A percentile compares a stretch with the other conserved stretches of the same genome.
Conservation (phyloP, 106 monocot genomes). For the Hemerocallis citrina region DNA sequence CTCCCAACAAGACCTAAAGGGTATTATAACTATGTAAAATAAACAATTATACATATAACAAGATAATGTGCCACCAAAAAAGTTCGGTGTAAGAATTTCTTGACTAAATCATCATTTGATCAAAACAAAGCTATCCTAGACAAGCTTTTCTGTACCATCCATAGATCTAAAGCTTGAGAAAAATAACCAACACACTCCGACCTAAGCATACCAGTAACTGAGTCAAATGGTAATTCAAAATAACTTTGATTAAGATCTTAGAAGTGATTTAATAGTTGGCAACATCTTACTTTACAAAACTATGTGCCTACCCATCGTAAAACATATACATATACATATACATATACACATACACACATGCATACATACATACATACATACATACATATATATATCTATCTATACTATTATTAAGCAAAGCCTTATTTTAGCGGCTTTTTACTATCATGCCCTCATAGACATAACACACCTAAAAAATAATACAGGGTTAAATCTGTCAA, state of each 20-base stretch:
- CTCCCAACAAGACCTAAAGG: slow-evolving; percentile 92
- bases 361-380: no score
- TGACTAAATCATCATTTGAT: neutral
- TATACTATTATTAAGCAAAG: no score
- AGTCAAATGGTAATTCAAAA: neutral
- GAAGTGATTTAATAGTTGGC: neutral
- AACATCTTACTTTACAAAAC: no score
- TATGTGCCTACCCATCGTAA: no score
- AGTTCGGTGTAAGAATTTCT: neutral
- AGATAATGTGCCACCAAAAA: neutral
- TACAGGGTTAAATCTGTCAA: no score
- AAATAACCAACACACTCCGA: neutral
- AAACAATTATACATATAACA: neutral
- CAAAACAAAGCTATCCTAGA: neutral
- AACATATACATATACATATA: no score
- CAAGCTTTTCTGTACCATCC: neutral
- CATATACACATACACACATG: no score
- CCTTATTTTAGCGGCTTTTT: no score
- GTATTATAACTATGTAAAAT: neutral
- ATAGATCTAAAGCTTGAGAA: neutral
- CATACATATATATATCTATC: no score
- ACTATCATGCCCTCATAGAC: no score
- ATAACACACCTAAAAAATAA: no score
- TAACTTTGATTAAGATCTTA: neutral
- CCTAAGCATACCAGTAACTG: neutral